Conservation (phyloP, 768 basidiomycete genomes). For the Ramaria rubella region DNA sequence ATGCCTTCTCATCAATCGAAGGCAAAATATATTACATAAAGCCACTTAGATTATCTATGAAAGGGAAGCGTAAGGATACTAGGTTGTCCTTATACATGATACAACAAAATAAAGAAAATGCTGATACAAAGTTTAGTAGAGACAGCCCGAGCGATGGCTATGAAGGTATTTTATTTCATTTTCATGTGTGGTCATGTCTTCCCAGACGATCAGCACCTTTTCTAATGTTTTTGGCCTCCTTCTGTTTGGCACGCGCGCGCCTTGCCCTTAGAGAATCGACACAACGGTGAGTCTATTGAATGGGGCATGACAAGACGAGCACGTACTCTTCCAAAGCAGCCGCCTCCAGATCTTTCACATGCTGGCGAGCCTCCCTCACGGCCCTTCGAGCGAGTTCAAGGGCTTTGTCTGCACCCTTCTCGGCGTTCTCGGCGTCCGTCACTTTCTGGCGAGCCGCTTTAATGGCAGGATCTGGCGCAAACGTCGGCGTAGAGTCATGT, state of each 20-base stretch:
- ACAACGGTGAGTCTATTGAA: constrained; percentile 14
- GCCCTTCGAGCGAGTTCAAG: constrained; percentile 38
- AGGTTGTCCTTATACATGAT: too few relatives aligned
- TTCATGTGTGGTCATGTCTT: constrained; percentile 1
- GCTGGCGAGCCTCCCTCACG: constrained; percentile 42
- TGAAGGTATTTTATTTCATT: too few relatives aligned
- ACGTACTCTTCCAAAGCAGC: constrained; percentile 50
- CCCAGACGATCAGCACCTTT: constrained; percentile 17
- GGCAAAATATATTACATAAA: too few relatives aligned
- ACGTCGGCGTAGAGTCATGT: background rate
- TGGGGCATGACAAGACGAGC: constrained; percentile 29
- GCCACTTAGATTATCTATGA: too few relatives aligned
- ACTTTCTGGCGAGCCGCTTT: constrained; percentile 44
- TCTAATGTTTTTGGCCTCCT: constrained; percentile 43
- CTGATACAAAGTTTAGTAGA: too few relatives aligned
- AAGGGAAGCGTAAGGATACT: too few relatives aligned
- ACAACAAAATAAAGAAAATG: too few relatives aligned
- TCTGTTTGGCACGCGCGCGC: constrained; percentile 46
- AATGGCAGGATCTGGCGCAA: constrained; percentile 39
- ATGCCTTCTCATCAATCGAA: too few relatives aligned
- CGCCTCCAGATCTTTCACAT: constrained; percentile 42
- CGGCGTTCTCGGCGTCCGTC: constrained; percentile 42
- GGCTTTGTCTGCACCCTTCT: constrained; percentile 46
- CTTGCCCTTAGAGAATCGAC: background rate
- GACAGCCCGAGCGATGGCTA: too few relatives aligned